Base-by-base conservation (phyloP, 2,329 filamentous ascomycete species). In the Fusarium sp. region DNA sequence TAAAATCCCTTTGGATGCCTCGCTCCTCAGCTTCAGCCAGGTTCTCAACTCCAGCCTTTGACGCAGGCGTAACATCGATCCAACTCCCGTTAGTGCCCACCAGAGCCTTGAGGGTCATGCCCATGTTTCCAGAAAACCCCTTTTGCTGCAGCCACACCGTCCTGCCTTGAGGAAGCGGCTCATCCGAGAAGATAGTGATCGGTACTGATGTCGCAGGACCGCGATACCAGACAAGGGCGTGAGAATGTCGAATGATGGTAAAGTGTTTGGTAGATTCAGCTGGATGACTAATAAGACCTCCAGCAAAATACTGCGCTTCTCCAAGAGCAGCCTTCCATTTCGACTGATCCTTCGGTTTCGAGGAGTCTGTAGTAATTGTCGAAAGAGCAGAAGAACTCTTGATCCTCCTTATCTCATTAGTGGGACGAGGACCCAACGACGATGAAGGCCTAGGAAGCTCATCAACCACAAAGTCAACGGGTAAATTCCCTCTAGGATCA, bases 141-240 rank as follows among this genome's bases (percentile, higher is more conserved):
- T 91, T 92, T 68, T 87, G 87, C 82, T 94, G 92, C 30, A 94
- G 82, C 90, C 91, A 94, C 15, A 94, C 79, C 0, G 89, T 90
- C 8, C 92, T 86, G 27, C 88, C 86, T 0, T 82, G 63, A 0
- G 92, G 90, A 0, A 94, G 79, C 0, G 87, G 86, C 2, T 83
- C 81, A 70, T 92, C 88, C 0, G 87, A 88, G 76, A 94, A 91
- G 56, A 94, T 86, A 2, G 91, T 91, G 43, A 94, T 85, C 4
- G 89, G 85, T 6, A 94, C 85, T 9, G 88, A 90, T 0, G 92
- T 94, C 4, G 86, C 85, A 2, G 89, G 87, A 0, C 92, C 92
- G 35, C 88, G 88, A 78, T 93, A 94, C 82, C 91, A 91, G 12
- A 94, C 86, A 2, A 94, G 77, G 0, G 88, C 88, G 32, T 88